Evolutionary conservation across 495 filamentous ascomycete species (phyloP), one percentile per base, ranked within the genome.

Genomic region (Aspergillus conjunctus): DNA sequence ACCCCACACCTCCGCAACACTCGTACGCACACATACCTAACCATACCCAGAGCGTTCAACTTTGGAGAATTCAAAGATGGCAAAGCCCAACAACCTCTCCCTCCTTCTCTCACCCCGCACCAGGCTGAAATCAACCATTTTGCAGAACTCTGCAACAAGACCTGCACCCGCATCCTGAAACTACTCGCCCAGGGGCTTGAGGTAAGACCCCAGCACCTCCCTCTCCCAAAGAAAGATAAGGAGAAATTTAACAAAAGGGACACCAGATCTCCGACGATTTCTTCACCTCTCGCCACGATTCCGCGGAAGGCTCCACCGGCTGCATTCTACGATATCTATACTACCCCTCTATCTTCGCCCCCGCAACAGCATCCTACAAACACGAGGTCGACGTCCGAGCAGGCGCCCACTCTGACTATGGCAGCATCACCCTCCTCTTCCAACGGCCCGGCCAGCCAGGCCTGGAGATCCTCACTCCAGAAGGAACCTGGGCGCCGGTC

Each of bases 251-350:
- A 18, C 7, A 48, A 43, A 43, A 11, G 34, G 21, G 15, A 48
- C n/a, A 17, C 26, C 50, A 82, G 71, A 81, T 84, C 57, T 69
- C 80, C 4, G 59, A 73, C 46, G 73, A 83, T 56, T 97, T 89
- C 83, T 96, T 97, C 80, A 81, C 87, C 17, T 63, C 79, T 21
- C 87, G 90, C 17, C 93, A 96, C 73, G 77, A 87, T 63, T 71
- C 77, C 33, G 72, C 73, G 31, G 62, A 66, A 22, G 85, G 87
- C 9, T 69, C 85, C 18, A 91, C 88, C 11, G 88, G 89, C 37
- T 90, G 83, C 56, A 90, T 88, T 61, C 83, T 97, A 18, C 87
- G 93, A n/a, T 82, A 93, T 55, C 85, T 98, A 0, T 88, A 91
- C 73, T 91, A 91, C 71, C 91, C 90, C 0, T 79, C 86, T 7